These are phyloP conservation scores for Cubamyces lactineus DNA, from an alignment of 768 basidiomycete species.

Conservation along the genomic window DNA sequence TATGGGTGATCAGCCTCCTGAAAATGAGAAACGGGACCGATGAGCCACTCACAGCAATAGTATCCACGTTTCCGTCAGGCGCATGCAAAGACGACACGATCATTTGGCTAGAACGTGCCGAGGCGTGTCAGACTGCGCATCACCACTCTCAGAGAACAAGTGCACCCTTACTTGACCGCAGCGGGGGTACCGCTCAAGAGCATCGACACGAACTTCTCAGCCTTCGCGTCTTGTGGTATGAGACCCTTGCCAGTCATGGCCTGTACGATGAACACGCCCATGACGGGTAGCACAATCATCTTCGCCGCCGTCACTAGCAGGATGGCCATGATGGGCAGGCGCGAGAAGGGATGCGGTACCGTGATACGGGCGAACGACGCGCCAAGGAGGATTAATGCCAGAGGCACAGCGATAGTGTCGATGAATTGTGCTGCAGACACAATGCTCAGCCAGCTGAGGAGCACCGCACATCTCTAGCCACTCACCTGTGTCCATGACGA, in stretches of 20 bases:
- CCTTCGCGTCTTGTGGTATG: constrained; percentile 41
- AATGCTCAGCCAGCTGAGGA: constrained; percentile 19
- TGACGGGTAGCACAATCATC: constrained; percentile 44
- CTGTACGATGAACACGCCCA: constrained; percentile 40
- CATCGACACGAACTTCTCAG: constrained; percentile 49
- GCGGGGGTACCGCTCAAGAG: constrained; percentile 51
- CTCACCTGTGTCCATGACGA: constrained; percentile 38
- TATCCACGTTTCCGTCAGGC: constrained; percentile 48
- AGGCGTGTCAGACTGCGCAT: neutral
- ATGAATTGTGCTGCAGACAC: constrained; percentile 25
- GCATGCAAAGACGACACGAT: constrained; percentile 49
- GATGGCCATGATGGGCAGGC: constrained; percentile 43
- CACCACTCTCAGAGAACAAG: neutral
- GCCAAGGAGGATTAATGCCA: constrained; percentile 31
- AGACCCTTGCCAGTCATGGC: constrained; percentile 35
- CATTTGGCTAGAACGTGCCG: constrained; percentile 40
- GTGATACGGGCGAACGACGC: constrained; percentile 44
- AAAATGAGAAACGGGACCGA: neutral
- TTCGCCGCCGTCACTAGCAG: constrained; percentile 38
- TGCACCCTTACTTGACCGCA: constrained; percentile 40
- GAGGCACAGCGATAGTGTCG: constrained; percentile 26
- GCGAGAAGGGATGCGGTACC: constrained; percentile 37
- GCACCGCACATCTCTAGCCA: constrained; percentile 14
- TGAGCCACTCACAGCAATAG: constrained; percentile 39
- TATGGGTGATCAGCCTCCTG: neutral